A percentile compares a stretch with the other conserved stretches of the same genome.
phyloP scores from a whole-genome alignment of 2,329 filamentous ascomycete genomes.

The Phialemonium atrogriseum region DNA sequence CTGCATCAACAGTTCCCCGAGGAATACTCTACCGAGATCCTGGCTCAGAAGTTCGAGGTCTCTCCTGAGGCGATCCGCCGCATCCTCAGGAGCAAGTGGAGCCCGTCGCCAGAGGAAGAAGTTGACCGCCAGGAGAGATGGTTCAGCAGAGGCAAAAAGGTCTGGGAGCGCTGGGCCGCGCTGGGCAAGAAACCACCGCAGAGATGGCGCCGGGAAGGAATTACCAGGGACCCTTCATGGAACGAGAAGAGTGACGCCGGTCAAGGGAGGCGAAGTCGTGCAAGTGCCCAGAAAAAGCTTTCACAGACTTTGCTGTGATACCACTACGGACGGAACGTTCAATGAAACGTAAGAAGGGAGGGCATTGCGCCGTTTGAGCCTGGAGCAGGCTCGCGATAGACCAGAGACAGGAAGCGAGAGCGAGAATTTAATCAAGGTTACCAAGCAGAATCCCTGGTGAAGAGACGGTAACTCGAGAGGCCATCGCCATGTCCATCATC shows the following conservation, averaged over 20 bases:
- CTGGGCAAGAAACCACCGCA: conserved; percentile 53
- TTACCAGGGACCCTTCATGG: conserved; percentile 31
- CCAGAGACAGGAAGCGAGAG: no score
- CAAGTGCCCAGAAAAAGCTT: conserved; percentile 6
- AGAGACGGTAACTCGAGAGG: no score
- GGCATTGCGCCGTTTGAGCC: no score
- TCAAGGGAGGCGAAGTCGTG: conserved; percentile 6
- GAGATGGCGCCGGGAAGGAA: conserved; percentile 49
- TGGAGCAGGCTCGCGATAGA: no score
- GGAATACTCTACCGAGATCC: conserved; percentile 63
- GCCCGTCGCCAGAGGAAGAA: conserved; percentile 48
- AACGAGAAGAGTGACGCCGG: conserved; percentile 8
- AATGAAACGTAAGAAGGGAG: no score
- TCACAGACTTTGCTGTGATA: conserved; percentile 8
- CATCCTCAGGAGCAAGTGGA: conserved; percentile 76
- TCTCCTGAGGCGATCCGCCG: conserved; percentile 80
- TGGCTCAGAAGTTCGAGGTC: conserved; percentile 76
- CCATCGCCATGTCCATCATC: no score
- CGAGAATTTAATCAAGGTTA: no score
- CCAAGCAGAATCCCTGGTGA: no score
- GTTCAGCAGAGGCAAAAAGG: conserved; percentile 49
- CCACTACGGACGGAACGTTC: neutral
- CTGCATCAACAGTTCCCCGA: conserved; percentile 71
- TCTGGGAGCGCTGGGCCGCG: conserved; percentile 53
- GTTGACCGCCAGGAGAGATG: conserved; percentile 50